Base-by-base conservation (phyloP, 257 asterid genomes). In the Ballota nigra region DNA sequence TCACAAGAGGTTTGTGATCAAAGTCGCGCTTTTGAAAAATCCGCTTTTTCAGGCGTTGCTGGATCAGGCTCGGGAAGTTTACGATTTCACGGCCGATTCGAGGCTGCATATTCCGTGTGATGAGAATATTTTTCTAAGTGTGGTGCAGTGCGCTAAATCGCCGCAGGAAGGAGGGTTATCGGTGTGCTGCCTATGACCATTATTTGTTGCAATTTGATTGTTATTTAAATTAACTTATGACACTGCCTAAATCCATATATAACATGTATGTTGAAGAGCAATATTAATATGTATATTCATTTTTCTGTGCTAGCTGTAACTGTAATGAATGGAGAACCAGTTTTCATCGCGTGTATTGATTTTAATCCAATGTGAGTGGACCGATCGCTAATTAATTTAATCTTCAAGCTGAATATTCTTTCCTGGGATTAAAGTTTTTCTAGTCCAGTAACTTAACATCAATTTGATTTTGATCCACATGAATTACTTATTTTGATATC, bases 31-130 rank as follows among this genome's bases (percentile, higher is more conserved):
- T 34, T 83, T 93, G 77, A 83, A 88, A 76, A 81, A 93, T 70
- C 98, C 98, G 0, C 86, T 90, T 19, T 88, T 93, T 78, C 89
- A 79, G 74, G 90, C 91, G 4, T 81, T 93, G 85, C 83, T 93
- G 31, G 93, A 93, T 73, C 96, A 88, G 70, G 95, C 98, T 75
- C 89, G 63, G 69, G 98, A 90, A 41, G 88, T 76, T 8, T 88
- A 86, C 29, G 98, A 83, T 49, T 88, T 87, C 78, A 71, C 75
- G 12, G 70, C 89, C 5, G 82, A 81, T 68, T 85, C 97, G 0
- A 85, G 88, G 77, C 94, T 93, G 40, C 81, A 91, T 62, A 90
- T 93, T 33, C 97, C 98, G 24, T 90, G 98, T 13, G 91, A 93
- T 0, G 97, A 88, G 83, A 86, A 66, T 61, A 71, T 88, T 63